Evolutionary conservation across 768 basidiomycete species (phyloP).

Genomic region (Dioszegia crocea): DNA sequence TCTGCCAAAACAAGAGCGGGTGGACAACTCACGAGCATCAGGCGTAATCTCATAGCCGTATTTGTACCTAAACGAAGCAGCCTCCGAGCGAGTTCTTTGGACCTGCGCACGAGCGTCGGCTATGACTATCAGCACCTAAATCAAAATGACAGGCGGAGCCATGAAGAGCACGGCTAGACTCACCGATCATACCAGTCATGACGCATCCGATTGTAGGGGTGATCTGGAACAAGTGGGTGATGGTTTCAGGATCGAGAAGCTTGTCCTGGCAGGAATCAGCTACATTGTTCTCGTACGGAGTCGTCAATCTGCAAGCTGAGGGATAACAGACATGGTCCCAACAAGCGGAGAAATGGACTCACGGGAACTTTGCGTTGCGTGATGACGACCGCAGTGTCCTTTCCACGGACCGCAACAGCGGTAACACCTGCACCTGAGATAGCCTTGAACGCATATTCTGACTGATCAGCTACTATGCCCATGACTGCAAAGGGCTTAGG

Average conservation of each 20-base stretch:
- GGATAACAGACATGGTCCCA: not conserved
- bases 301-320: not conserved
- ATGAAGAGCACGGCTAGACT: slow-evolving; percentile 24
- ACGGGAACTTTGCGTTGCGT: slow-evolving; percentile 99
- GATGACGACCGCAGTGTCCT: slow-evolving; percentile 90
- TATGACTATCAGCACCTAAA: slow-evolving; percentile 43
- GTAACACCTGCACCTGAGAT: slow-evolving; percentile 97
- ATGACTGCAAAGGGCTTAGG: no score
- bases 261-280: slow-evolving; percentile 66
- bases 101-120: slow-evolving; percentile 93
- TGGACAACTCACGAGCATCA: slow-evolving; percentile 60
- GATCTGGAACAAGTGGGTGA: slow-evolving; percentile 93
- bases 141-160: not conserved
- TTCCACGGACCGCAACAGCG: slow-evolving; percentile 83
- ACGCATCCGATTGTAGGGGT: slow-evolving; percentile 96
- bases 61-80: slow-evolving; percentile 89
- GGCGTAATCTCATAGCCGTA: slow-evolving; percentile 98
- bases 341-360: slow-evolving; percentile 46
- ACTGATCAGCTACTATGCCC: not conserved
- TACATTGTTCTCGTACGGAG: not conserved
- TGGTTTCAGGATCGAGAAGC: slow-evolving; percentile 85
- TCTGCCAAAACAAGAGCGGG: no score
- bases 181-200: slow-evolving; percentile 94
- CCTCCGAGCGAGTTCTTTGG: slow-evolving; percentile 75
- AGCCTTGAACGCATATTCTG: slow-evolving; percentile 99